Evolutionary conservation across 805 yeast genomes (phyloP), one percentile per base, ranked within the genome.

Genomic region (Zygoascus bituminiphila): DNA sequence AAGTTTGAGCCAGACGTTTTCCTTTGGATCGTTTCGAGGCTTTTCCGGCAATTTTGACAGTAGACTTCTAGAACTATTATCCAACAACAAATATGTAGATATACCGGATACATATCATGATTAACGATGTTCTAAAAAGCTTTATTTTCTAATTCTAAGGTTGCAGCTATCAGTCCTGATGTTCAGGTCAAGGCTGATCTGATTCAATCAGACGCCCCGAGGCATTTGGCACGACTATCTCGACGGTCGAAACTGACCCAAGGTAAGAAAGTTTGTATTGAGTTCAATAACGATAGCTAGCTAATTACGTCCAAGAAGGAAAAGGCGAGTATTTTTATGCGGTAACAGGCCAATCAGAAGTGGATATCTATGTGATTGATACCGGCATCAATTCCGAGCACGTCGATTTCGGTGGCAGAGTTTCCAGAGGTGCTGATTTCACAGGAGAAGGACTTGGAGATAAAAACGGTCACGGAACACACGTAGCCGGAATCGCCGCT

Each of bases 401-500:
- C 47, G 68, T 70, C 2, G 79, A 76, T 39, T 72, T 76, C 50
- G 66, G 62, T 4, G 65, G 68, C 2, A 64, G 79, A 35, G 75
- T 72, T 0, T 58, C 64, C 10, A 60, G 62, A 40, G 65, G 76
- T 17, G 70, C 66, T 0, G 80, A 77, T 48, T 71, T 75, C 54
- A 73, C 80, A 0, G 63, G 62, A 2, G 71, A 68, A 36, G 70
- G 69, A 9, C 47, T 73, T 1, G 87, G 85, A 5, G 96, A 89
- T 61, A 67, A 67, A 8, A 81, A 82, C 56, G 96, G 96, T 0
- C 97, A 88, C 63, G 97, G 67, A n/a, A 87, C 96, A 1, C 96
- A 88, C 64, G 94, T 89, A 43, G 95, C 96, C 0, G 96, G 96
- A 2, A 69, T 87, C 10, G 75, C 87, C 48, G 96, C 91, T 0